Percentiles rank a stretch among this genome's conserved stretches.
phyloP scores from a whole-genome alignment of 2,329 filamentous ascomycete genomes.

The Xylariaceae sp. region DNA sequence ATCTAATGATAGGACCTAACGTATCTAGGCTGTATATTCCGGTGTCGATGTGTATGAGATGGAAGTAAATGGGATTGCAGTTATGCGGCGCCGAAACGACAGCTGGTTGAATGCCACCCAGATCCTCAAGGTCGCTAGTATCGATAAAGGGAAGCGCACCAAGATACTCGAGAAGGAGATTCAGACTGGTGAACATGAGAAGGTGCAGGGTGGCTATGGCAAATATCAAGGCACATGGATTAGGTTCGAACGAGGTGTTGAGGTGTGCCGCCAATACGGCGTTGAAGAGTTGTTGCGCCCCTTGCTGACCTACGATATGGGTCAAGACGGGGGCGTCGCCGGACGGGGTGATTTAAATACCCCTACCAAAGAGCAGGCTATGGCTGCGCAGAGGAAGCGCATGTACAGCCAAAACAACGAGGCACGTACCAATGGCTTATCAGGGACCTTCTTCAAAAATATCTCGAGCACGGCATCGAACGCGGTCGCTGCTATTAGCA shows the following conservation, averaged over 20 bases:
- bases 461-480: slow-evolving; percentile 92
- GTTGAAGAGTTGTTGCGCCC: slow-evolving; percentile 78
- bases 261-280: slow-evolving; percentile 81
- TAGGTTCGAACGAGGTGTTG: slow-evolving; percentile 85
- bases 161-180: slow-evolving; percentile 99
- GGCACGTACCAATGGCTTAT: slow-evolving; percentile 64
- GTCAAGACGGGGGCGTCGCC: slow-evolving; percentile 71
- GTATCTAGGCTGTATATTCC: slow-evolving; percentile 77
- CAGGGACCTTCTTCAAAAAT: slow-evolving; percentile 95
- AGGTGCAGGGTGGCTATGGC: slow-evolving; percentile 96
- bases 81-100: slow-evolving; percentile 94
- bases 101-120: slow-evolving; percentile 98
- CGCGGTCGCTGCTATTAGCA: slow-evolving; percentile 94
- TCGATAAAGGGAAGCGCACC: slow-evolving; percentile 96
- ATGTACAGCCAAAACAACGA: slow-evolving; percentile 81
- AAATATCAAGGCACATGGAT: slow-evolving; percentile 99
- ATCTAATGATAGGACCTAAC: slow-evolving; percentile 6
- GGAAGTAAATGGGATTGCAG: slow-evolving; percentile 89
- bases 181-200: slow-evolving; percentile 93
- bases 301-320: slow-evolving; percentile 79
- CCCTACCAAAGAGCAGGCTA: slow-evolving; percentile 97
- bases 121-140: slow-evolving; percentile 94
- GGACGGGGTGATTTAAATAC: slow-evolving; percentile 83
- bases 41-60: slow-evolving; percentile 98
- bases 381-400: slow-evolving; percentile 92